phyloP scores from a whole-genome alignment of 2,329 filamentous ascomycete species.

The Catunica adiposa region DNA sequence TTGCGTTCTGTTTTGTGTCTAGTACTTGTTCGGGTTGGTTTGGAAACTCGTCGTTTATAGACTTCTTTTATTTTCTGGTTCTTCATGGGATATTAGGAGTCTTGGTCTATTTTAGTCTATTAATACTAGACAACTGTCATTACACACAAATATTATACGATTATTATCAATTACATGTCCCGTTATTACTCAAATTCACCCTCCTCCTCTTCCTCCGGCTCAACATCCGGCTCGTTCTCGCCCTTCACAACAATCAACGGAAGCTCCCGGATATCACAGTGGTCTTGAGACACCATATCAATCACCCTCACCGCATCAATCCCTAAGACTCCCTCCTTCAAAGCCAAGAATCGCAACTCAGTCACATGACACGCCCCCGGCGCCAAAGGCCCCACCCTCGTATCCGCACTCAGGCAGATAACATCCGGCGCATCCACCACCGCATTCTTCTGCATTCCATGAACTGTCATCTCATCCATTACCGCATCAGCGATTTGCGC shows the following conservation, averaged over 20 bases:
- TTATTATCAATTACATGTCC: neutral
- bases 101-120: neutral
- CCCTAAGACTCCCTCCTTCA: conserved; percentile 49
- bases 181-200: neutral
- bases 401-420: conserved; percentile 59
- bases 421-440: conserved; percentile 48
- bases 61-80: neutral
- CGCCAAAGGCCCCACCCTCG: conserved; percentile 54
- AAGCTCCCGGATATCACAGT: conserved; percentile 59
- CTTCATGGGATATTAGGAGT: neutral
- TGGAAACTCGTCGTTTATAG: neutral
- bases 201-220: neutral
- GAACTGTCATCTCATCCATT: conserved; percentile 53
- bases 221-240: neutral
- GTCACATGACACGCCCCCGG: conserved; percentile 58
- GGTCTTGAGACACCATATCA: conserved; percentile 57
- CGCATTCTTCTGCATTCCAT: conserved; percentile 53
- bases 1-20: neutral
- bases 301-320: conserved; percentile 58
- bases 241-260: conserved; percentile 46
- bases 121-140: neutral
- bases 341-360: conserved; percentile 54
- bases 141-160: neutral
- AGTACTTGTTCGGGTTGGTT: neutral
- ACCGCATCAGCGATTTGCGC: conserved; percentile 45